Evolutionary conservation across 2,329 filamentous ascomycete genomes (phyloP), one percentile per base, ranked within the genome.

Genomic region (Graphiopsis chlorocephala): DNA sequence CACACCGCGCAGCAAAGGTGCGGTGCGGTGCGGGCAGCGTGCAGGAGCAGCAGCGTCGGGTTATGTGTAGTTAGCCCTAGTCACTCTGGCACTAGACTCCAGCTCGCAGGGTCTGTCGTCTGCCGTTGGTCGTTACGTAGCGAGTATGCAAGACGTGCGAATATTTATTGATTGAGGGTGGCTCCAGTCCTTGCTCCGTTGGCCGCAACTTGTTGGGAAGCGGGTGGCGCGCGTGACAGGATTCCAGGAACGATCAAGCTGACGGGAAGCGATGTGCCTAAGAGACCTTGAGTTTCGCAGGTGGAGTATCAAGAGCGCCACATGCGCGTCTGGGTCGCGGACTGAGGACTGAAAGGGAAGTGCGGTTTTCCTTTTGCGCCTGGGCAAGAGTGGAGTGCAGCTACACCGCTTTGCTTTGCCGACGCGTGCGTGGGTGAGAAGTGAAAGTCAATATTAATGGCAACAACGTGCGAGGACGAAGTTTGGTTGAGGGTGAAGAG

Each of bases 321-420:
- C 60, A 33, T 50, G 60, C 48, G 48, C 42, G 33, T 25, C 31
- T 55, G 20, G 33, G 55, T 42, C 17, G 35, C 31, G 55, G 55
- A 14, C 31, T 11, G 15, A 58, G 33, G 35, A 35, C 53, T 33
- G 23, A 55, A 45, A 25, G 48, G 60, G 60, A 42, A 48, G 42
- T 12, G 33, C n/a, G 60, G 33, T 53, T 53, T 62, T 38, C 60
- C 28, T 38, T 55, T 62, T 42, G 23, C 31, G 60, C 60, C 60
- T 62, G 48, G 48, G 60, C 60, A 48, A 55, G 48, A 28, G 60
- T 55, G 60, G 48, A 55, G 60, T 62, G 60, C 60, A 62, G 60
- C 29, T 6, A 48, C 38, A 48, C 31, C 42, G 31, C 23, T 45
- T 33, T 50, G 52, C 38, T 59, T 59, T 50, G 42, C 35, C 58